Evolutionary conservation across 768 basidiomycete species (phyloP).

Genomic region (Tricholoma terreum): DNA sequence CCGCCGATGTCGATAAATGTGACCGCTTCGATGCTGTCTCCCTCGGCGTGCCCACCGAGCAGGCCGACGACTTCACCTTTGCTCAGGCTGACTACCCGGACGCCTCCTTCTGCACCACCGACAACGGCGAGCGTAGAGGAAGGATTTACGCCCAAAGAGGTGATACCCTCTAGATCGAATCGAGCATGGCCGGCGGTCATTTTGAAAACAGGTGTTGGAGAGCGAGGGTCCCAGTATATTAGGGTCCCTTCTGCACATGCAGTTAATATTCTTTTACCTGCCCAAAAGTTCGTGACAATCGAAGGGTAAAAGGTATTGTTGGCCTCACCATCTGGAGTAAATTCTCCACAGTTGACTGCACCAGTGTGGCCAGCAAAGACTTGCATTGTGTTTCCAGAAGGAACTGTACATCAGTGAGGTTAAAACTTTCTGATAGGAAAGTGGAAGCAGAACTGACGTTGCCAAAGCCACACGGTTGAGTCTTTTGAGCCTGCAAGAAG

Average conservation of each 20-base stretch:
- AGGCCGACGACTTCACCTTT: conserved; percentile 81
- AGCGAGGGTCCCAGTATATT: conserved; percentile 90
- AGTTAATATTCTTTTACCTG: conserved; percentile 87
- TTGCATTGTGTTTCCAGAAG: conserved; percentile 92
- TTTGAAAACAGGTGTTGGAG: conserved; percentile 76
- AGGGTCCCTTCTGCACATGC: conserved; percentile 79
- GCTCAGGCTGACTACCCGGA: conserved; percentile 82
- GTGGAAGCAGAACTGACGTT: conserved; percentile 55
- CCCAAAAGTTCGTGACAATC: conserved; percentile 2
- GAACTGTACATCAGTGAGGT: conserved; percentile 53
- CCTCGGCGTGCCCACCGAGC: conserved; percentile 80
- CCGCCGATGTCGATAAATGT: conserved; percentile 78
- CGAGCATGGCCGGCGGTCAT: conserved; percentile 66
- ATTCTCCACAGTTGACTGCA: conserved; percentile 81
- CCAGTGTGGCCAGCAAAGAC: conserved; percentile 91
- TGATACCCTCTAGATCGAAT: conserved; percentile 82
- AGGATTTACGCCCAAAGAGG: conserved; percentile 79
- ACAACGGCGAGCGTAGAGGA: conserved; percentile 89
- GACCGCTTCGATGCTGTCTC: conserved; percentile 85
- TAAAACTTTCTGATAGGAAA: not conserved
- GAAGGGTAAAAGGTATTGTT: not conserved
- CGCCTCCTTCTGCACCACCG: conserved; percentile 81
- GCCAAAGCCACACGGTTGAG: conserved; percentile 95
- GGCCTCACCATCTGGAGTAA: conserved; percentile 80
- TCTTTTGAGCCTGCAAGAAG: conserved; percentile 92